Conservation (phyloP, 129 eudicot species). For the Glebionis coronaria region DNA sequence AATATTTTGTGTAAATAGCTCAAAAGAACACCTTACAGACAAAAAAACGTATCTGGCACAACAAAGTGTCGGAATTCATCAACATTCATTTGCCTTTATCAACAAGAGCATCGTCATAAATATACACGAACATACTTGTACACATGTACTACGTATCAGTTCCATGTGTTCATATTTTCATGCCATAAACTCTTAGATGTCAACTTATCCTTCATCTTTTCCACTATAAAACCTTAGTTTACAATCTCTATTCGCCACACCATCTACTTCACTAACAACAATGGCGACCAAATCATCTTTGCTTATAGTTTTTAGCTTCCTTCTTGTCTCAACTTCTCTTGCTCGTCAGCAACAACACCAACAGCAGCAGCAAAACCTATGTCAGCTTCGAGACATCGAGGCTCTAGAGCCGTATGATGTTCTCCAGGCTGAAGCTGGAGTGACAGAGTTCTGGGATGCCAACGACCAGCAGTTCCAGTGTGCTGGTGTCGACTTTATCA, state of each 20-base stretch:
- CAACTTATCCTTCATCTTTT: slow-evolving; percentile 25
- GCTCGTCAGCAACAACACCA: slow-evolving; percentile 27
- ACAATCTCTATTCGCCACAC: slow-evolving; percentile 24
- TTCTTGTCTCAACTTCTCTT: slow-evolving; percentile 16
- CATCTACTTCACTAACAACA: neutral
- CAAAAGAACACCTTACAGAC: too few species aligned
- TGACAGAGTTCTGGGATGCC: slow-evolving; percentile 55
- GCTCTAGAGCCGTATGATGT: slow-evolving; percentile 48
- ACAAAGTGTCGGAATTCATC: too few species aligned
- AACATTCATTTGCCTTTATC: neutral
- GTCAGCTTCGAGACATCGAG: slow-evolving; percentile 44
- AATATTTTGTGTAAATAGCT: too few species aligned
- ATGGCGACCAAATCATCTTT: slow-evolving; percentile 32
- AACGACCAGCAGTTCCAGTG: slow-evolving; percentile 48
- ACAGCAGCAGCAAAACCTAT: slow-evolving; percentile 32
- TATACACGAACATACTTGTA: neutral
- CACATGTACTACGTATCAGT: too few species aligned
- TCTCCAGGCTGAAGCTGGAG: slow-evolving; percentile 63
- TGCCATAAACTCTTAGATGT: slow-evolving; percentile 18
- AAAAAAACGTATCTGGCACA: too few species aligned
- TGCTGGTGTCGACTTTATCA: slow-evolving; percentile 51
- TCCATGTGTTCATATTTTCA: neutral
- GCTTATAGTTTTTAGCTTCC: slow-evolving; percentile 22
- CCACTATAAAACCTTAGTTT: slow-evolving; percentile 16
- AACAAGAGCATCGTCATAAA: neutral